Base-by-base conservation (phyloP, 495 filamentous ascomycete genomes). In the Penicillium coprophilum region DNA sequence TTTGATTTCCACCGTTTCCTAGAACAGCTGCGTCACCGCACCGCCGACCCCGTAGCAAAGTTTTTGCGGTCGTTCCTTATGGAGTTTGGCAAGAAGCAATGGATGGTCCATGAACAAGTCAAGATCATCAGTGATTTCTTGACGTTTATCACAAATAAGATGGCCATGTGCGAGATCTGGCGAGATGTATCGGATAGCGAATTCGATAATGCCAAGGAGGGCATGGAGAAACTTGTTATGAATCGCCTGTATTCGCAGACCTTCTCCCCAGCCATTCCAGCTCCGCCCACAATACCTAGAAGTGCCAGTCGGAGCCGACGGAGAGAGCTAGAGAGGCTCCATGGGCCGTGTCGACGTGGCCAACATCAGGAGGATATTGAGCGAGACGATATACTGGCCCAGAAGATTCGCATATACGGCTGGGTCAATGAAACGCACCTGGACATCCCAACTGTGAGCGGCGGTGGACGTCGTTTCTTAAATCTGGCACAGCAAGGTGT, bases 181-280 rank as follows among this genome's bases (percentile, higher is more conserved):
- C 86, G 90, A 46, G 88, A 92, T 39, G 91, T 97, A 0, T 96
- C 92, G 0, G 95, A 97, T 68, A 90, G 89, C 8, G 94, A 99
- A 66, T 97, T 99, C 69, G 94, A 97, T 71, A 97, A 99, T 75
- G 95, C 95, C 13, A 83, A 91, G 60, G 94, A 99, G 75, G 94
- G 94, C 28, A 99, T 99, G 95, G 94, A 99, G 80, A 99, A 99
- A 68, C 84, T 99, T 23, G 94, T 99, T 17, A 99, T 99, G 94
- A 99, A 99, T 69, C 82, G 95, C 51, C 77, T 99, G 6, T 97
- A 99, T 67, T 85, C 87, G 1, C 95, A 99, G 70, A 96, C 95
- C 0, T 99, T 99, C 69, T 96, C 94, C 1, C 92, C 94, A 1
- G 88, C 88, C 15, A 99, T 99, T 47, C 85, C 91, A 5, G 75